Percentiles rank a stretch among this genome's conserved stretches.
These are phyloP conservation scores for Puccinia brachypodii DNA, from an alignment of 1,284 basidiomycete genomes.

Conservation along the genomic window DNA sequence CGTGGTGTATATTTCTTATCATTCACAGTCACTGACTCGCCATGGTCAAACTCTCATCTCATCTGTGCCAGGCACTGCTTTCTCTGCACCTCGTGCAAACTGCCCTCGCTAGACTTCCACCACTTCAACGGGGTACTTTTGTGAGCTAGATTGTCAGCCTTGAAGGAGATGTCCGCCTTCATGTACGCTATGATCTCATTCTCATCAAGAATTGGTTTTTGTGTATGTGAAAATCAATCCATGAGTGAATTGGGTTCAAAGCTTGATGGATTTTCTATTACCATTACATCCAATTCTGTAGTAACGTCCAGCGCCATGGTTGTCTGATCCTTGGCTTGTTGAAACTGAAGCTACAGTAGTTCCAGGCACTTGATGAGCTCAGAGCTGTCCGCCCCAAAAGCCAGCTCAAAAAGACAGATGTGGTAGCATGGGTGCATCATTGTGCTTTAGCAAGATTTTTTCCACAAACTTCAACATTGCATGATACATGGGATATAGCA, in stretches of 20 bases:
- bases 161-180: background rate
- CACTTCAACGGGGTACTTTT: background rate
- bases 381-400: background rate
- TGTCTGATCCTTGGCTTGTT: background rate
- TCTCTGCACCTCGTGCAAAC: no score
- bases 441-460: background rate
- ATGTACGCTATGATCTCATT: background rate
- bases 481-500: slow-evolving; percentile 1
- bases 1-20: no score
- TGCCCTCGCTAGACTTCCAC: no score
- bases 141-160: background rate
- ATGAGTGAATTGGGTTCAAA: background rate
- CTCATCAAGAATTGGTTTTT: background rate
- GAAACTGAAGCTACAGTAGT: background rate
- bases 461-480: background rate
- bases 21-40: no score
- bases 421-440: background rate
- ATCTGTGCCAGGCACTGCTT: no score
- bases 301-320: background rate
- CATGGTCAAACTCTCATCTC: no score
- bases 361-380: background rate
- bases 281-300: background rate
- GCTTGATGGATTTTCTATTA: background rate
- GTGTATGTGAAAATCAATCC: background rate
- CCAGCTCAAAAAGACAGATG: background rate